Base-by-base conservation (phyloP, 306 rosid genomes). In the Purshia tridentata region DNA sequence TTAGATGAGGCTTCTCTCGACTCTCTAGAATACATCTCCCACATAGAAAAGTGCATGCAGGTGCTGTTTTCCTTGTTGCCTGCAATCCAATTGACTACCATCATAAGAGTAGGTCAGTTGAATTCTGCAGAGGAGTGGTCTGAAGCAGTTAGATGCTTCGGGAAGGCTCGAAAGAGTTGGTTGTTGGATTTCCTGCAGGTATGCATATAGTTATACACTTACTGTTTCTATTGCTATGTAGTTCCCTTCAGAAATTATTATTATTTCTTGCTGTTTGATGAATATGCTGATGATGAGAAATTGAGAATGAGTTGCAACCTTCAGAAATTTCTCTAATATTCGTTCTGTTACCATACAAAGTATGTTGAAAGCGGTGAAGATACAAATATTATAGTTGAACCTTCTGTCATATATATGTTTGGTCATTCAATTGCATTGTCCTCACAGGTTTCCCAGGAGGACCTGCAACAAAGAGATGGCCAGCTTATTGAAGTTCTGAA, bases 11-110 rank as follows among this genome's bases (percentile, higher is more conserved):
- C 84, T 73, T 85, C 94, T 41, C 72, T 85, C 19, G 88, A 85
- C 72, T 81, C 89, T 57, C 79, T 86, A 44, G 87, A 78, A 76
- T 73, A 82, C 86, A 81, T 85, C 75, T 81, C 83, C 70, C 85
- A 76, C 67, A 73, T 86, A 71, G 96, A 89, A 86, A 88, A 80
- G 72, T 86, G 93, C 81, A 83, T 91, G 96, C 92, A 86, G 80
- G 84, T 84, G 80, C 88, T 94, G 37, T 91, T 91, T 84, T 80
- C 88, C 42, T 81, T 86, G 82, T 86, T 94, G 83, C 98, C 92
- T 15, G 37, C 7, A 45, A 35, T 58, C 72, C 76, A 81, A 47
- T 85, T 85, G 57, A 72, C 78, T 68, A 56, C 76, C 23, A 29
- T 39, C 61, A 55, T 6, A 37, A 75, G 53, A 37, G 70, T 73